Evolutionary conservation across 116 monocot genomes (phyloP).

Genomic region (Dioscorea cayenensis): DNA sequence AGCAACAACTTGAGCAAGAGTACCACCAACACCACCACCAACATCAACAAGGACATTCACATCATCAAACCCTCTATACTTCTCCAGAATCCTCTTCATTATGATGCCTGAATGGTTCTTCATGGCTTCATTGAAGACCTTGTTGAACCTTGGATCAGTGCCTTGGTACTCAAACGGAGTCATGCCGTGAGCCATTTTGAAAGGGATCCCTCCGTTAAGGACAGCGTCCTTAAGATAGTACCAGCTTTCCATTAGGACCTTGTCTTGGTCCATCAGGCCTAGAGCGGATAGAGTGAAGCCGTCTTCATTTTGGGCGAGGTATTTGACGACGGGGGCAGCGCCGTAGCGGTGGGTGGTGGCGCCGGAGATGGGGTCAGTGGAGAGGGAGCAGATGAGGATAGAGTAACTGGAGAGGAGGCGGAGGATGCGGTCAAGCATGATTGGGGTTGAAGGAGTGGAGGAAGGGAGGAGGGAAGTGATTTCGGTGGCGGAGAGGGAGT

Average conservation of each 20-base stretch:
- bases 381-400: conserved; percentile 27
- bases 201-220: conserved; percentile 45
- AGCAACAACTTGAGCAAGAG: too few species aligned
- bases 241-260: conserved; percentile 42
- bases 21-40: conserved; percentile 57
- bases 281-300: conserved; percentile 43
- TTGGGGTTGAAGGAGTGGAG: conserved; percentile 16
- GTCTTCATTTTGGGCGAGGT: conserved; percentile 32
- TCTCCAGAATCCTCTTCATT: conserved; percentile 41
- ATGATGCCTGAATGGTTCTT: conserved; percentile 37
- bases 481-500: conserved; percentile 22
- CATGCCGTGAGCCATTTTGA: conserved; percentile 61
- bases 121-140: conserved; percentile 58
- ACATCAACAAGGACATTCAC: conserved; percentile 47
- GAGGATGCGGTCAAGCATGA: conserved; percentile 39
- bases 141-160: conserved; percentile 54
- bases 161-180: conserved; percentile 63
- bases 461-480: conserved; percentile 19
- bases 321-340: conserved; percentile 30
- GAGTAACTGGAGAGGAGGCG: conserved; percentile 32
- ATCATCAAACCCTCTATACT: conserved; percentile 44
- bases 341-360: conserved; percentile 18
- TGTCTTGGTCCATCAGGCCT: conserved; percentile 34
- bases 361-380: conserved; percentile 5
- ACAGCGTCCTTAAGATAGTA: conserved; percentile 67